Conservation (phyloP, 2,329 filamentous ascomycete genomes). For the Dryadomyces sulphureus region DNA sequence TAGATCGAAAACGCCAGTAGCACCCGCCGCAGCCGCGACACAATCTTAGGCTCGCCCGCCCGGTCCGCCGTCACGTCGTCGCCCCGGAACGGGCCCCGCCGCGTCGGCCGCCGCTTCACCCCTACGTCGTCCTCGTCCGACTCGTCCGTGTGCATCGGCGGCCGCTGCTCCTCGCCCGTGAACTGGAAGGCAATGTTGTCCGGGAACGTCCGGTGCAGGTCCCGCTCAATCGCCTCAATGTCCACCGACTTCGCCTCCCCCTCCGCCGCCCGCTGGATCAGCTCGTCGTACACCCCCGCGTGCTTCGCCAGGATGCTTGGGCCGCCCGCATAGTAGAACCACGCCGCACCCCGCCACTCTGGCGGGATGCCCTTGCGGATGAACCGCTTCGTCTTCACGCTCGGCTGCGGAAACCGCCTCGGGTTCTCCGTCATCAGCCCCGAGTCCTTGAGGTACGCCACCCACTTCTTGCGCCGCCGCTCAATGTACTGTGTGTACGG, state of each 20-base stretch:
- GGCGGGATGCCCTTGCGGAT: slow-evolving; percentile 87
- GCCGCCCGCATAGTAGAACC: slow-evolving; percentile 92
- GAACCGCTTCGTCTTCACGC: slow-evolving; percentile 75
- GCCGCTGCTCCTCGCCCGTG: slow-evolving; percentile 10
- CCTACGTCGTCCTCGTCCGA: not conserved
- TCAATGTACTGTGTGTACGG: slow-evolving; percentile 62
- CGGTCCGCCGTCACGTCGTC: slow-evolving; percentile 16
- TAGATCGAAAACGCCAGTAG: slow-evolving; percentile 82
- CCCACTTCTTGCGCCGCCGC: slow-evolving; percentile 70
- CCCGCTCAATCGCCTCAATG: slow-evolving; percentile 81
- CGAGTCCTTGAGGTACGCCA: slow-evolving; percentile 59
- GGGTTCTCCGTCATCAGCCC: slow-evolving; percentile 58
- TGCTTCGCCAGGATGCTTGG: slow-evolving; percentile 65
- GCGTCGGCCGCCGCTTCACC: not conserved
- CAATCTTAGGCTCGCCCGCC: slow-evolving; percentile 55
- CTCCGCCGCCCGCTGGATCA: slow-evolving; percentile 37
- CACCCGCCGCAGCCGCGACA: slow-evolving; percentile 69
- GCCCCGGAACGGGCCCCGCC: not conserved
- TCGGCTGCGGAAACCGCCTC: slow-evolving; percentile 63
- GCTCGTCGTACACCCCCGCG: slow-evolving; percentile 58
- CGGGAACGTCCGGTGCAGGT: slow-evolving; percentile 85
- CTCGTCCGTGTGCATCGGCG: slow-evolving; percentile 14
- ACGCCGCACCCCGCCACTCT: slow-evolving; percentile 86
- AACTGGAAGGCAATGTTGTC: slow-evolving; percentile 80
- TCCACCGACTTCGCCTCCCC: slow-evolving; percentile 53